phyloP scores from a whole-genome alignment of 2,329 filamentous ascomycete species.

The Epichloe elymi region DNA sequence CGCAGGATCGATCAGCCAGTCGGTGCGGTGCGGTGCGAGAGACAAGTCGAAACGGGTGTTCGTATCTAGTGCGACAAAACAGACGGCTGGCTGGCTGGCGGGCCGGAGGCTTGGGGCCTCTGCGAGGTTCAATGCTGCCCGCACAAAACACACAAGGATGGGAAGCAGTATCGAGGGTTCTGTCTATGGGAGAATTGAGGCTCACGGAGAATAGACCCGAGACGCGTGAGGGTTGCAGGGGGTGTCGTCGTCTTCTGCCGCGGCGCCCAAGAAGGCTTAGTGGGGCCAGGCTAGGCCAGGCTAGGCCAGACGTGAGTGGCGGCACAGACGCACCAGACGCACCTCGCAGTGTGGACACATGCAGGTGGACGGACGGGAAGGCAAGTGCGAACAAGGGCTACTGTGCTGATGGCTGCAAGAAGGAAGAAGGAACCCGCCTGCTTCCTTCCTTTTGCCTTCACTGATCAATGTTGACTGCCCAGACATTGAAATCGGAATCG shows the following conservation, averaged over 20 bases:
- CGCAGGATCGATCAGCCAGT: background rate
- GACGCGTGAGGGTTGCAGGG: constrained; percentile 15
- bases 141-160: background rate
- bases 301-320: background rate
- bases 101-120: background rate
- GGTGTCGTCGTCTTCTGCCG: constrained; percentile 11
- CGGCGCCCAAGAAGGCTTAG: constrained; percentile 18
- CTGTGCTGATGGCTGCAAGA: background rate
- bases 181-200: constrained; percentile 1
- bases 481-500: no score
- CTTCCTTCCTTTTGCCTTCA: background rate
- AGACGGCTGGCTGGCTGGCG: background rate
- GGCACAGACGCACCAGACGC: no score
- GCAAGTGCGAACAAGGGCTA: background rate
- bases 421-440: background rate
- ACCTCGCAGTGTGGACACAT: no score
- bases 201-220: constrained; percentile 2
- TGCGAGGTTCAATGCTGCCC: background rate
- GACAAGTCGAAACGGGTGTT: background rate
- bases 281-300: constrained; percentile 1
- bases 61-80: background rate
- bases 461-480: no score
- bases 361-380: no score
- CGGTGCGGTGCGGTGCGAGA: background rate
- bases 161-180: background rate